phyloP scores from a whole-genome alignment of 2,329 filamentous ascomycete genomes.

The Cordyceps fumosorosea region DNA sequence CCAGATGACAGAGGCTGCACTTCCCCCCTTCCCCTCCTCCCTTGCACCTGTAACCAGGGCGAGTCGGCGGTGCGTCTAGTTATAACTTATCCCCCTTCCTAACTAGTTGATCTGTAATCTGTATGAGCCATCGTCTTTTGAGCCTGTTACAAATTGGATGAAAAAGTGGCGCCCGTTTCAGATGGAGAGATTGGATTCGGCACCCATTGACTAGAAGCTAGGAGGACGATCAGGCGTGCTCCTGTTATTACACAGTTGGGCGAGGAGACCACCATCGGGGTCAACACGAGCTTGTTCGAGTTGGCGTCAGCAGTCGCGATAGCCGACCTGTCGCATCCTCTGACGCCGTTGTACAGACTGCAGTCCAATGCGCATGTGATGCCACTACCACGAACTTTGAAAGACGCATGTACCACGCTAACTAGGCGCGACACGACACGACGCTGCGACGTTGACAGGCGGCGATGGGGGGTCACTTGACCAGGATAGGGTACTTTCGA shows the following conservation, averaged over 20 bases:
- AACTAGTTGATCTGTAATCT: too few relatives aligned
- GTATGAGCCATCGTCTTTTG: not conserved
- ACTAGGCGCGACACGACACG: not conserved
- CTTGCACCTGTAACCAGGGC: not conserved
- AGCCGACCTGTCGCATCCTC: not conserved
- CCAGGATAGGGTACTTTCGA: not conserved
- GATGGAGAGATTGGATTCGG: constrained; percentile 4
- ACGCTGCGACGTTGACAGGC: not conserved
- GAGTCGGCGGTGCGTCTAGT: not conserved
- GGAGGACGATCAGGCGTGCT: not conserved
- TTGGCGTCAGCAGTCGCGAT: not conserved
- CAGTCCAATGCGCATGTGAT: not conserved
- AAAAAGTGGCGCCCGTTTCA: constrained; percentile 11
- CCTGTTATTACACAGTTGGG: too few relatives aligned
- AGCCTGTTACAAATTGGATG: not conserved
- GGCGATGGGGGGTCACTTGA: not conserved
- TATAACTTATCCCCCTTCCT: not conserved
- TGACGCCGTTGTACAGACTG: not conserved
- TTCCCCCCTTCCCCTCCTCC: not conserved
- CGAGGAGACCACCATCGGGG: not conserved
- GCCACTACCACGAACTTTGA: not conserved
- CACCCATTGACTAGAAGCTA: not conserved
- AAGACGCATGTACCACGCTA: not conserved
- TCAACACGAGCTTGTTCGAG: not conserved
- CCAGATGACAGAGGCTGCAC: not conserved